phyloP scores from a whole-genome alignment of 805 yeast genomes.

The Wickerhamiella australiensis region DNA sequence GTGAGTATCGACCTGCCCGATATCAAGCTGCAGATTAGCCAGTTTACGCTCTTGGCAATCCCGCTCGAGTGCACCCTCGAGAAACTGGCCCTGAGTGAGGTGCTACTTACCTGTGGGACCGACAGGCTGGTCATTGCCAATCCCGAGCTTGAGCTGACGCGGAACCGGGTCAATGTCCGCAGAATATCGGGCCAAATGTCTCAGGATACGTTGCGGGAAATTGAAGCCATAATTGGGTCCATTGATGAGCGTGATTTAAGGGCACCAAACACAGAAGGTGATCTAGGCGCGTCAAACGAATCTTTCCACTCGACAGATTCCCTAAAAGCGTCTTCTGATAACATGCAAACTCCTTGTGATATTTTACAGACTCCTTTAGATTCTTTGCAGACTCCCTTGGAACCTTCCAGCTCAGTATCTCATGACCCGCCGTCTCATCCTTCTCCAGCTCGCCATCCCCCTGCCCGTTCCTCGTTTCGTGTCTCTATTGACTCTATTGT shows the following conservation, averaged over 20 bases:
- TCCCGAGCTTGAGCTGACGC: not conserved
- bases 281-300: too few relatives aligned
- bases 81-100: constrained; percentile 14
- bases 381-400: not conserved
- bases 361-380: too few relatives aligned
- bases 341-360: too few relatives aligned
- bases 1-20: constrained; percentile 18
- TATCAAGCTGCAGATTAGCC: constrained; percentile 15
- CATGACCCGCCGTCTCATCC: too few relatives aligned
- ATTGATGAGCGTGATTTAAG: not conserved
- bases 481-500: constrained; percentile 6
- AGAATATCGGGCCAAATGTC: constrained; percentile 4
- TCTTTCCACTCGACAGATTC: too few relatives aligned
- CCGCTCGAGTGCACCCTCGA: constrained; percentile 14
- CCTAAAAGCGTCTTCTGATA: too few relatives aligned
- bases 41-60: constrained; percentile 15
- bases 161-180: not conserved
- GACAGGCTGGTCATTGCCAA: constrained; percentile 15
- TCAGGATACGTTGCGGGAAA: not conserved
- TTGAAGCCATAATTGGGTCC: not conserved
- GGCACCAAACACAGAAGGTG: too few relatives aligned
- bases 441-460: too few relatives aligned
- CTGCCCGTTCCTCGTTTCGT: not conserved
- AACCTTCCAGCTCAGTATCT: too few relatives aligned
- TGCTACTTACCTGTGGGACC: constrained; percentile 15